A percentile compares a stretch with the other conserved stretches of the same genome.
Evolutionary conservation across 371 early-diverging fungal genomes (phyloP).

Genomic region (Mortierella sp.): DNA sequence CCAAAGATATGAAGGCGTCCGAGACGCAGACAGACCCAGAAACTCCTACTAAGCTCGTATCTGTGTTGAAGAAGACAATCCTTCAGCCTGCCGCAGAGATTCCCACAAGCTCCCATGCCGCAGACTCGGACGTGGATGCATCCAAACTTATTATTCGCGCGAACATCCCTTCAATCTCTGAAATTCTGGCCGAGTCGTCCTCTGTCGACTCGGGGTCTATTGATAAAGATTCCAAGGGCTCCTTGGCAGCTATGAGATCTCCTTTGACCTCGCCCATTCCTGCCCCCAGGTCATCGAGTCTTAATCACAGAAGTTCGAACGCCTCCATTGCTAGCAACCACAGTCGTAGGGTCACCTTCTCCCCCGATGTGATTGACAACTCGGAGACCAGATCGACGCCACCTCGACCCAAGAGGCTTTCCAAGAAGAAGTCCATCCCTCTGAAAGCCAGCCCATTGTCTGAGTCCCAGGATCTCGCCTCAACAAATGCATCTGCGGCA

Average conservation of each 20-base stretch:
- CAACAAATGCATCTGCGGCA: background rate
- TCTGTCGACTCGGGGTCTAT: background rate
- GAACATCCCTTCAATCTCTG: background rate
- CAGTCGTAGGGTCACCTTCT: constrained; percentile 39
- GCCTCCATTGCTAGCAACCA: background rate
- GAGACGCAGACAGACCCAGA: background rate
- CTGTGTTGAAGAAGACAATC: constrained; percentile 2
- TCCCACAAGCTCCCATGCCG: background rate
- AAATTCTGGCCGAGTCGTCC: background rate
- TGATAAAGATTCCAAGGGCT: background rate
- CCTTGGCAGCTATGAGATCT: constrained; percentile 22
- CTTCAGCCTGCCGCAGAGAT: constrained; percentile 30
- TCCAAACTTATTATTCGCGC: background rate
- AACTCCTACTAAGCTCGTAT: background rate
- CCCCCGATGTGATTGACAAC: constrained; percentile 46
- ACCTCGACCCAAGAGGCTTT: constrained; percentile 16
- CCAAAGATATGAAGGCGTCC: background rate
- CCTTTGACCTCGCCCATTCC: constrained; percentile 31
- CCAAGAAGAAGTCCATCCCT: constrained; percentile 13
- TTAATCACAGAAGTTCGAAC: constrained; percentile 15
- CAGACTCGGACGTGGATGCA: background rate
- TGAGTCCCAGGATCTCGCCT: background rate
- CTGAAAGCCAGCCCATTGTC: background rate
- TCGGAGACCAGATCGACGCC: constrained; percentile 33
- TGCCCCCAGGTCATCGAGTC: background rate